Base-by-base conservation (phyloP, 495 filamentous ascomycete genomes). In the Aspergillus nidulans region DNA sequence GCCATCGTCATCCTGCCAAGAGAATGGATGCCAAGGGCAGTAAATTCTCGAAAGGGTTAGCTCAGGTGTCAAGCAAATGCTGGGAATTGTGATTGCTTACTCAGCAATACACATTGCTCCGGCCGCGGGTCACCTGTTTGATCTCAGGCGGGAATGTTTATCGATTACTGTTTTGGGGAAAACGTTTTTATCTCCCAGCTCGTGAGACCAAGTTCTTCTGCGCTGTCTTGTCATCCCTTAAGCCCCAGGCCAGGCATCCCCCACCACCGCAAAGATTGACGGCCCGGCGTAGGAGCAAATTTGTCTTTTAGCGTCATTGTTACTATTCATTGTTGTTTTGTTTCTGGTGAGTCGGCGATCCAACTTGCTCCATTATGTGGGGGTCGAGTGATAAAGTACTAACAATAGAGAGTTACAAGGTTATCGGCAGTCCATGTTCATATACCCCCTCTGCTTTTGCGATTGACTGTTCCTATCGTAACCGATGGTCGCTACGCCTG, bases 101-200 rank as follows among this genome's bases (percentile, higher is more conserved):
- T 64, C 59, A 63, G 52, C 62, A 67, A 63, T 58, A 53, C 44
- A n/a, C 56, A 61, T 67, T 67, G 61, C 64, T 61, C 34, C 30
- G 61, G 56, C 61, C 55, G 49, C 56, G 55, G 57, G 50, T 49
- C 60, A 41, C 3, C 12, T 12, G 44, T 1, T 30, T n/a, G 13
- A n/a, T n/a, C n/a, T n/a, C n/a, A n/a, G n/a, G n/a, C n/a, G n/a
- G n/a, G n/a, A 60, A 55, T 76, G 73, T 76, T 76, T 76, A 74
- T 73, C 65, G 66, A 70, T 74, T 76, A 53, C 73, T 67, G 20
- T 20, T 59, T 73, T 48, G 61, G 68, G 73, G 53, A 76, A 67
- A 47, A 57, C 71, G 69, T 73, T 74, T 47, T 63, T 57, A 58
- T 61, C 55, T 43, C 6, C n/a, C n/a, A 12, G 30, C 30, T 34